Evolutionary conservation across 257 asterid genomes (phyloP).

Genomic region (Cordia subcordata): DNA sequence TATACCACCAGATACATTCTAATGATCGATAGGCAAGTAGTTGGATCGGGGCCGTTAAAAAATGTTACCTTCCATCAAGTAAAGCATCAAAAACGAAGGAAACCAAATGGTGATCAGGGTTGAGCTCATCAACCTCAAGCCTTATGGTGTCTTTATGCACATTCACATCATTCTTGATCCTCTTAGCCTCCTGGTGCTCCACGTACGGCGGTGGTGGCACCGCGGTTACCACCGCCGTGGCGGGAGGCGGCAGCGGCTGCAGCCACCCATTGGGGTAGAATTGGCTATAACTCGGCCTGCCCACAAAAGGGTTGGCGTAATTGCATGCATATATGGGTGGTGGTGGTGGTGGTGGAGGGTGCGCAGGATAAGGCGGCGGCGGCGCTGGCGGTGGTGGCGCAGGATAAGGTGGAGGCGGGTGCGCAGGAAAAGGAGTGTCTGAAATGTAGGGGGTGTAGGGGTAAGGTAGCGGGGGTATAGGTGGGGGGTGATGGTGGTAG

Average conservation of each 20-base stretch:
- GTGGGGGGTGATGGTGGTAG: conserved; percentile 24
- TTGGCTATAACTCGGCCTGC: conserved; percentile 42
- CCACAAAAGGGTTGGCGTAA: conserved; percentile 34
- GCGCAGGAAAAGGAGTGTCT: conserved; percentile 5
- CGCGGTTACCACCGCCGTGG: conserved; percentile 14
- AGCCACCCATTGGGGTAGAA: conserved; percentile 37
- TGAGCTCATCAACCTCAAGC: conserved; percentile 53
- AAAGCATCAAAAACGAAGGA: conserved; percentile 87
- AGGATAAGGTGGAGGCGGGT: conserved; percentile 16
- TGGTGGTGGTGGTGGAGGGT: conserved; percentile 26
- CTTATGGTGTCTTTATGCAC: conserved; percentile 74
- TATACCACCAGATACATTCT: no score
- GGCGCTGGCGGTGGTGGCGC: conserved; percentile 11
- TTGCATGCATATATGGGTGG: conserved; percentile 28
- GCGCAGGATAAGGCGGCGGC: conserved; percentile 28
- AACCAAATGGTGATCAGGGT: conserved; percentile 60
- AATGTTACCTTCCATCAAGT: conserved; percentile 82
- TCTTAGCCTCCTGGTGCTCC: conserved; percentile 63
- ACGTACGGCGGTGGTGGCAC: conserved; percentile 55
- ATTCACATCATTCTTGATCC: conserved; percentile 80
- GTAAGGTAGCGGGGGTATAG: conserved; percentile 9
- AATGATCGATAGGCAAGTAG: not conserved
- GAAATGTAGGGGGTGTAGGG: conserved; percentile 9
- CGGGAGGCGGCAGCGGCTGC: conserved; percentile 34
- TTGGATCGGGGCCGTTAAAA: no score